Base-by-base conservation (phyloP, 176 grass and related monocot genomes). In the Triticum monococcum region DNA sequence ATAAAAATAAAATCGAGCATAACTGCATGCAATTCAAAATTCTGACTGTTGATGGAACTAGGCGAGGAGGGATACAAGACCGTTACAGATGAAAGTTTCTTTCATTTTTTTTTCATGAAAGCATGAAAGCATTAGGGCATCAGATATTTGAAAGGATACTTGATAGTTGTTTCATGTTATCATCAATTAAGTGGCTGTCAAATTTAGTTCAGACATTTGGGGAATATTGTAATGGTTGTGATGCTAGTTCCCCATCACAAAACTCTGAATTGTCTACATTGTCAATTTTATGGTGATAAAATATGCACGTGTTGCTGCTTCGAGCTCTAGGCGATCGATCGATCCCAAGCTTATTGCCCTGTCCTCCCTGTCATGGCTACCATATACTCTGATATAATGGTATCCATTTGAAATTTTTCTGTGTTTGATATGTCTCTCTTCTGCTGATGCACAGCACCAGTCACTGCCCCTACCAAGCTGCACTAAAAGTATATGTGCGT, bases 61-160 rank as follows among this genome's bases (percentile, higher is more conserved):
- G 70, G 72, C 72, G 43, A 72, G 12, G 70, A 45, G 22, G 24
- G 38, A 65, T 22, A 86, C 28, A 86, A 46, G 20, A 65, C 52
- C 1, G 20, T 83, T 69, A 87, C 75, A 60, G 22, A 64, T 87
- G 54, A 83, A 48, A 60, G 12, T 59, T 59, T 73, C 0, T 59
- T 59, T 59, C 54, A 59, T 22, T 59, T 9, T 57, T 59, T 52
- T 22, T 59, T 1, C 50, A 54, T 54, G 18, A 18, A 9, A 59
- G 2, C 54, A 59, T 59, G 17, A 59, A 59, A 59, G 54, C 18
- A 22, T 59, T 59, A 22, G 18, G 54, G 54, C 23, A 33, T 72
- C 41, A 64, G 18, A 86, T 84, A 84, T n/a, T 62, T 63, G 48
- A 62, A 76, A 89, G 17, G 41, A 85, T 65, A 73, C 76, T 65